phyloP scores from a whole-genome alignment of 164 flowering plant species.

The Echeveria elegans region DNA sequence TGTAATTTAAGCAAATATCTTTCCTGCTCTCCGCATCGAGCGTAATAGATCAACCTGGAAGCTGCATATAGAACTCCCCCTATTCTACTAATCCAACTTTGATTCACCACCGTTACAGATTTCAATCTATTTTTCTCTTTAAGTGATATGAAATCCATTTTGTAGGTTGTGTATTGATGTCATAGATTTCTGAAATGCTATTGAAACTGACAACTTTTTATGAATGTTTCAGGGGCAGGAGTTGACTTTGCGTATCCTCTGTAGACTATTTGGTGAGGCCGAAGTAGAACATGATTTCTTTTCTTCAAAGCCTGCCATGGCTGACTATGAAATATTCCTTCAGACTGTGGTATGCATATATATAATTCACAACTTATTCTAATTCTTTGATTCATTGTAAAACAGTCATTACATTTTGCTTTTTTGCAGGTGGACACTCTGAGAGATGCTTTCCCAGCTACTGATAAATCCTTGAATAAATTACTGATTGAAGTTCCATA shows the following conservation, averaged over 20 bases:
- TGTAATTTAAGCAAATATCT: not conserved
- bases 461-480: conserved; percentile 86
- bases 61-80: too few relatives aligned
- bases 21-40: not conserved
- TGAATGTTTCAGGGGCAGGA: conserved; percentile 76
- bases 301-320: conserved; percentile 77
- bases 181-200: not conserved
- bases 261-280: conserved; percentile 74
- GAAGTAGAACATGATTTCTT: conserved; percentile 73
- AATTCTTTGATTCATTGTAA: not conserved
- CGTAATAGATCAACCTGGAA: not conserved
- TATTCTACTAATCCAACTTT: too few relatives aligned
- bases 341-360: conserved; percentile 68
- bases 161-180: not conserved
- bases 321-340: conserved; percentile 77
- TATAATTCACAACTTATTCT: not conserved
- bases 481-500: conserved; percentile 83
- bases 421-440: conserved; percentile 72
- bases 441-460: conserved; percentile 84
- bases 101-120: not conserved
- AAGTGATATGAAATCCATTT: not conserved
- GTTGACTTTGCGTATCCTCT: conserved; percentile 92
- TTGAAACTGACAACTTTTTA: not conserved
- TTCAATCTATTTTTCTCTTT: not conserved
- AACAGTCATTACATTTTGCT: not conserved